Percentiles rank a stretch among this genome's conserved stretches.
These are phyloP conservation scores for Boletus rex-veris DNA, from an alignment of 768 basidiomycete species.

Conservation along the genomic window DNA sequence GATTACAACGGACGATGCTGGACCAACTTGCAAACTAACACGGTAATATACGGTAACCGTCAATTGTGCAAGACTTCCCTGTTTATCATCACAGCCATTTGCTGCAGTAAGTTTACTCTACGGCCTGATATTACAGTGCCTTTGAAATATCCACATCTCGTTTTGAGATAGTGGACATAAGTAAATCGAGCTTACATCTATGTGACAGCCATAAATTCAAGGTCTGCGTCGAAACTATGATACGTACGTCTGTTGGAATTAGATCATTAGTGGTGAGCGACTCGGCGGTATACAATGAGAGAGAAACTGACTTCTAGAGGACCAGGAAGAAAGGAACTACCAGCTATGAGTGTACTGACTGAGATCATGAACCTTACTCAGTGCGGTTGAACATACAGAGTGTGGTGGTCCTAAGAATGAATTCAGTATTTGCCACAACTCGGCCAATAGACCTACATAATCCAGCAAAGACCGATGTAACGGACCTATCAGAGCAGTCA, in stretches of 20 bases:
- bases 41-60: too few relatives aligned
- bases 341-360: neutral
- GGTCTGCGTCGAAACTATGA: too few relatives aligned
- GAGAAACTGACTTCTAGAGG: neutral
- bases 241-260: too few relatives aligned
- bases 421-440: too few relatives aligned
- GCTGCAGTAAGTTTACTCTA: too few relatives aligned
- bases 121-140: neutral
- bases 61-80: too few relatives aligned
- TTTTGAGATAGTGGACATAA: too few relatives aligned
- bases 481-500: neutral
- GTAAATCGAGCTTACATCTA: neutral
- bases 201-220: too few relatives aligned
- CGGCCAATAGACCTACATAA: neutral
- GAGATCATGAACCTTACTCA: neutral
- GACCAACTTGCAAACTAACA: too few relatives aligned
- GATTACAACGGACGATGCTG: too few relatives aligned
- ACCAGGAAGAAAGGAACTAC: neutral
- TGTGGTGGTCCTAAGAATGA: neutral
- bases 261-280: too few relatives aligned
- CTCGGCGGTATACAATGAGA: neutral
- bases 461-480: neutral
- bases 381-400: neutral
- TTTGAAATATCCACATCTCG: neutral
- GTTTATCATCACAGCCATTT: too few relatives aligned